Percentiles rank a stretch among this genome's conserved stretches.
Conservation (phyloP, 2,329 filamentous ascomycete species). For the Fusarium concolor region DNA sequence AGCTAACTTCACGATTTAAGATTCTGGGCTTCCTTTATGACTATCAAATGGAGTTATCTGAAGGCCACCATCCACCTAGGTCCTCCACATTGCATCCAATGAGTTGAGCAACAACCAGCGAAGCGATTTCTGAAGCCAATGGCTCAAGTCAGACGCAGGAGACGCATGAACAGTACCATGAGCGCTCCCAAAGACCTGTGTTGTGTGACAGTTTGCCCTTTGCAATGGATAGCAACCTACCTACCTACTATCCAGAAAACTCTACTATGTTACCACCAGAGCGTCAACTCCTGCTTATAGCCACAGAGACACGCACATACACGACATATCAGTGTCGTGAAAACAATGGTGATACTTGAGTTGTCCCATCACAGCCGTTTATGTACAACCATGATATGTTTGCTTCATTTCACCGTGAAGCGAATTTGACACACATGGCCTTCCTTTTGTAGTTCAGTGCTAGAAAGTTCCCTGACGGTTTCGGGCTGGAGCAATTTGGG, state of each 20-base stretch:
- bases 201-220: not conserved
- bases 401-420: conserved; percentile 43
- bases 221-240: not conserved
- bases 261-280: not conserved
- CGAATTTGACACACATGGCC: conserved; percentile 22
- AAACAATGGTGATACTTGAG: conserved; percentile 35
- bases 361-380: conserved; percentile 41
- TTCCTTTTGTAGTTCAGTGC: conserved; percentile 27
- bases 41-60: too few species aligned
- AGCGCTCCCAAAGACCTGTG: not conserved
- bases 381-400: conserved; percentile 44
- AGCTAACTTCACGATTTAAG: not conserved
- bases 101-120: not conserved
- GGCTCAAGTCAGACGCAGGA: not conserved
- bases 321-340: conserved; percentile 29
- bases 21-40: too few species aligned
- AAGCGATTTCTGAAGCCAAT: not conserved
- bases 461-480: conserved; percentile 33
- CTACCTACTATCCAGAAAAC: not conserved
- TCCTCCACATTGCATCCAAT: too few species aligned
- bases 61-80: too few species aligned
- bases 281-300: not conserved
- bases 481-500: conserved; percentile 27
- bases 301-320: conserved; percentile 7
- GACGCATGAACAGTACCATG: not conserved